Evolutionary conservation across 305 asterid species (phyloP), one percentile per base, ranked within the genome.

Genomic region (Nicotiana rustica): DNA sequence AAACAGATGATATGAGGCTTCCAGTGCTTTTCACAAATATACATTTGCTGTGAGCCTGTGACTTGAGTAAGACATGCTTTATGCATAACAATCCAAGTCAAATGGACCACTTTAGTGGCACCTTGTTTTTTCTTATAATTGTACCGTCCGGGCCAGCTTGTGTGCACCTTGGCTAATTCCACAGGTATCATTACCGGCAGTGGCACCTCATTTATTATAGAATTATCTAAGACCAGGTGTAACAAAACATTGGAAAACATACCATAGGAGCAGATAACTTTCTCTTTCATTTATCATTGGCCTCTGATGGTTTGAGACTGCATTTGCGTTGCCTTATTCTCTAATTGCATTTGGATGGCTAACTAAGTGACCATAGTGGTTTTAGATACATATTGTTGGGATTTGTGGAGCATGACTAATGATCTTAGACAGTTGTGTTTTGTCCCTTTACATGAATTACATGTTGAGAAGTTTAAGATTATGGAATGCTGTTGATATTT

Each of bases 401-500:
- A 44, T 71, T 44, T 19, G 17, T 70, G 59, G 35, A 70, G 35
- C 59, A 41, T 69, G 35, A 38, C 18, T 70, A n/a, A 5, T 41
- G 59, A 41, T 70, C 78, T 18, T 70, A 2, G 19, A 68, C 56
- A 5, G 78, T 71, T 0, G 18, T 1, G n/a, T 71, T 71, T 71
- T 71, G 33, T 44, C 60, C 35, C 10, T 36, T 70, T 70, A 17
- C 78, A 69, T 18, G 77, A 41, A 6, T 18, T 69, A 18, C 59
- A 41, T 70, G 25, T 38, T n/a, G 77, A 69, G n/a, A 38, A 38
- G 33, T 69, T 18, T 38, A 71, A 71, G 36, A 71, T 71, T 18
- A 38, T 33, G 41, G 77, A 70, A 41, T 41, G 59, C 0, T 10
- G 3, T 71, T 71, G 19, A 29, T 31, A 41, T 71, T 18, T 41